Conservation (phyloP, 2,329 filamentous ascomycete species). For the Fusarium temperatum region DNA sequence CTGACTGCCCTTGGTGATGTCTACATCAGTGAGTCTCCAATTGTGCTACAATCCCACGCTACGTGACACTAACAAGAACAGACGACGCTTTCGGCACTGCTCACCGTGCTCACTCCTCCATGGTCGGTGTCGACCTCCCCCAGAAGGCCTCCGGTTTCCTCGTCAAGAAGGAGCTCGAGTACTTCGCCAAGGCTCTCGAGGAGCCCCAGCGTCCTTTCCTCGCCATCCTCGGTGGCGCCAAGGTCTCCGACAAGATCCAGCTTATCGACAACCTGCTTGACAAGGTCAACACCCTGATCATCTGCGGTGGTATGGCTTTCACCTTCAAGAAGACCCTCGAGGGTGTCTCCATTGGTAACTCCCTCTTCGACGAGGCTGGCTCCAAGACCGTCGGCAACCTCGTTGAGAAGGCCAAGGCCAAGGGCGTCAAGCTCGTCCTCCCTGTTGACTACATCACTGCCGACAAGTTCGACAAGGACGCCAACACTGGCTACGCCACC, state of each 20-base stretch:
- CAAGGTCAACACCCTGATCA: slow-evolving; percentile 96
- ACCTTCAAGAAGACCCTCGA: slow-evolving; percentile 99
- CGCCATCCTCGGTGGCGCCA: slow-evolving; percentile 96
- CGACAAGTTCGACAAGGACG: slow-evolving; percentile 91
- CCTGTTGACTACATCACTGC: slow-evolving; percentile 96
- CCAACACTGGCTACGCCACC: slow-evolving; percentile 80
- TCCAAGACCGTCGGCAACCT: slow-evolving; percentile 89
- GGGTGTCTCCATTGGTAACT: slow-evolving; percentile 87
- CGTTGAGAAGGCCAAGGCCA: slow-evolving; percentile 94
- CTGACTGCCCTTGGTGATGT: slow-evolving; percentile 94
- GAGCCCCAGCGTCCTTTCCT: slow-evolving; percentile 94
- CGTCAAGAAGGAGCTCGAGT: slow-evolving; percentile 99
- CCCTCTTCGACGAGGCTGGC: slow-evolving; percentile 91
- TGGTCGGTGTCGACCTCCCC: slow-evolving; percentile 95
- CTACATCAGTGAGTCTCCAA: slow-evolving; percentile 83
- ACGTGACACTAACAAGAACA: slow-evolving; percentile 50
- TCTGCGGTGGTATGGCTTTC: slow-evolving; percentile 98
- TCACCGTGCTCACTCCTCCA: slow-evolving; percentile 98
- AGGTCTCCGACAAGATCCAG: slow-evolving; percentile 99
- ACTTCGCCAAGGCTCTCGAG: slow-evolving; percentile 98
- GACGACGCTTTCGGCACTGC: slow-evolving; percentile 99
- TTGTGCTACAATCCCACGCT: neutral
- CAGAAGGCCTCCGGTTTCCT: slow-evolving; percentile 98
- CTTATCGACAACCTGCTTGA: slow-evolving; percentile 98
- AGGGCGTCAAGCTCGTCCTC: slow-evolving; percentile 94